These are phyloP conservation scores for Juglanconis juglandina DNA, from an alignment of 2,329 filamentous ascomycete genomes.

Conservation along the genomic window DNA sequence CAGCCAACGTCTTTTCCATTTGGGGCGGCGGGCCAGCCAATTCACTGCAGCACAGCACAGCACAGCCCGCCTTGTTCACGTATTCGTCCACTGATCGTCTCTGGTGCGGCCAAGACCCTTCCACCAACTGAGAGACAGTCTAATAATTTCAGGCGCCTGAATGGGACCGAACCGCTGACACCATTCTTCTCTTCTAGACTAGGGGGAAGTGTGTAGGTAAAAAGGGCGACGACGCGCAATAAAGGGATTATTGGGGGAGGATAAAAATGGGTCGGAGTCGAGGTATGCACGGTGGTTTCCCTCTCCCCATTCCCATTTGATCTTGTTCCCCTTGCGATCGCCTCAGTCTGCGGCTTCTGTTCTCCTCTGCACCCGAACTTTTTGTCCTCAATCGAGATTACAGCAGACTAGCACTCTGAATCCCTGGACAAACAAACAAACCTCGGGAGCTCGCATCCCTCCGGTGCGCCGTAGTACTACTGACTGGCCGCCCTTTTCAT, in stretches of 20 bases:
- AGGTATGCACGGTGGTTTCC: conserved; percentile 39
- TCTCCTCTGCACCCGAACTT: not conserved
- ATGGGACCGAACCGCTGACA: conserved; percentile 12
- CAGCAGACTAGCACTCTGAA: too few species aligned
- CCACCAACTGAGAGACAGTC: conserved; percentile 15
- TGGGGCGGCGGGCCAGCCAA: not conserved
- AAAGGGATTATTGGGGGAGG: conserved; percentile 15
- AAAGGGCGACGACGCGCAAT: conserved; percentile 16
- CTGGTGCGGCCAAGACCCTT: conserved; percentile 17
- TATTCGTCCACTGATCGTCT: conserved; percentile 9
- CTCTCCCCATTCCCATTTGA: conserved; percentile 12
- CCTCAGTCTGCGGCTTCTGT: not conserved
- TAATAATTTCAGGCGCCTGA: not conserved
- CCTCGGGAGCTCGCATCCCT: too few species aligned
- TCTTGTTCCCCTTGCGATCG: conserved; percentile 4
- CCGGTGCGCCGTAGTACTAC: too few species aligned
- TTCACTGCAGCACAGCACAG: conserved; percentile 1
- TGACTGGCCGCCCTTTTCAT: not conserved
- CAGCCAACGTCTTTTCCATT: not conserved
- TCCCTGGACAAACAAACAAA: too few species aligned
- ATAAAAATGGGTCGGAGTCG: conserved; percentile 52
- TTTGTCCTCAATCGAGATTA: not conserved
- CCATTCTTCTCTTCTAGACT: conserved; percentile 8
- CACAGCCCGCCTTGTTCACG: conserved; percentile 13
- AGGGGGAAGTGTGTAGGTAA: conserved; percentile 8